Evolutionary conservation across 805 yeast genomes (phyloP).

Genomic region (Metschnikowia chrysomelidarum): DNA sequence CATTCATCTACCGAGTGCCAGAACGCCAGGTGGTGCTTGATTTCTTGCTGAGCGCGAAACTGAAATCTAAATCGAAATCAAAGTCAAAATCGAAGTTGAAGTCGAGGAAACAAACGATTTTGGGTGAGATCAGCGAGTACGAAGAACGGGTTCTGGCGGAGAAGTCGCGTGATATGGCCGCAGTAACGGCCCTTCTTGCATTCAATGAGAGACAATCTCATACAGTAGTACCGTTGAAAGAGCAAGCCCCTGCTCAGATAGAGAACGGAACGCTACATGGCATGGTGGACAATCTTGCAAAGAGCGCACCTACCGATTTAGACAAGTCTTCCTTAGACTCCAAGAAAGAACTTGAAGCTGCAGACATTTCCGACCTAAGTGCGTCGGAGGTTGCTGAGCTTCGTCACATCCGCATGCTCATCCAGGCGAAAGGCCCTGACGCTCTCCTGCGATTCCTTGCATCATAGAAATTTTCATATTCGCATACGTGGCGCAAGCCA

Average conservation of each 20-base stretch:
- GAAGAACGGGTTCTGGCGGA: slow-evolving; percentile 17
- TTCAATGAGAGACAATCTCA: neutral
- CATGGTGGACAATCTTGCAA: too few relatives aligned
- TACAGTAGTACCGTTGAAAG: neutral
- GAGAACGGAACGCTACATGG: neutral
- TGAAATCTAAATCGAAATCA: too few relatives aligned
- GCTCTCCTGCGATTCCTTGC: slow-evolving; percentile 56
- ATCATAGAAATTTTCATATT: slow-evolving; percentile 9
- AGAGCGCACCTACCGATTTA: neutral
- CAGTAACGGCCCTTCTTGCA: slow-evolving; percentile 7
- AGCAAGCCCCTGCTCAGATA: neutral
- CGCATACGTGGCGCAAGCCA: neutral
- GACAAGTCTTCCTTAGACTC: too few relatives aligned
- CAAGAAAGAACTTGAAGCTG: neutral
- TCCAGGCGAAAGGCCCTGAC: slow-evolving; percentile 69
- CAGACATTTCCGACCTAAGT: neutral
- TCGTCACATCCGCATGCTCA: slow-evolving; percentile 53
- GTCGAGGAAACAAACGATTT: slow-evolving; percentile 20
- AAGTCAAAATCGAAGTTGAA: slow-evolving; percentile 21
- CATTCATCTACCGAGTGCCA: slow-evolving; percentile 61
- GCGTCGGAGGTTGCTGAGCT: slow-evolving; percentile 49
- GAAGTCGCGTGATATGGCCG: slow-evolving; percentile 10
- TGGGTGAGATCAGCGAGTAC: slow-evolving; percentile 25
- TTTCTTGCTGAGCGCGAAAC: slow-evolving; percentile 52
- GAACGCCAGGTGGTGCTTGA: slow-evolving; percentile 68